Evolutionary conservation across 306 rosid species (phyloP).

Genomic region (Sesbania bispinosa): DNA sequence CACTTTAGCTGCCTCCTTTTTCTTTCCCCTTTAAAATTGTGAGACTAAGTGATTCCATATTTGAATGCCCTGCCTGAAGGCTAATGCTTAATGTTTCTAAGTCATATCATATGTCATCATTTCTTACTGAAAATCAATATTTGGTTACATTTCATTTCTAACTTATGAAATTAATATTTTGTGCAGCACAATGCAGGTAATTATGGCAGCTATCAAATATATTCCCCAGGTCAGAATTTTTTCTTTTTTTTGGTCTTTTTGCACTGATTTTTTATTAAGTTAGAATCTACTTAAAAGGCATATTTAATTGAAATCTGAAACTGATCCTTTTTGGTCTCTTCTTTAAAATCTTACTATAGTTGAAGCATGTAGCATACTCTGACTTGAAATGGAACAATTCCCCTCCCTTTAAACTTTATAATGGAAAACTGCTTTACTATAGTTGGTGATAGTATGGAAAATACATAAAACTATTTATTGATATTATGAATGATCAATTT

Average conservation of each 20-base stretch:
- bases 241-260: not conserved
- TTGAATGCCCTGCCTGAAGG: not conserved
- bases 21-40: not conserved
- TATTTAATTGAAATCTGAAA: not conserved
- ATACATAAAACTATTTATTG: no score
- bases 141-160: conserved; percentile 1
- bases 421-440: no score
- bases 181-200: conserved; percentile 72
- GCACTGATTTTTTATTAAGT: not conserved
- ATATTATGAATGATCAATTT: no score
- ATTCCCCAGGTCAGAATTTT: conserved; percentile 65
- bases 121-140: not conserved
- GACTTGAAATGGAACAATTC: no score
- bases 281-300: not conserved
- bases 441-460: no score
- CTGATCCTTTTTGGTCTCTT: not conserved
- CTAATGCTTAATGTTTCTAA: not conserved
- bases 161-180: conserved; percentile 16
- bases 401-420: no score
- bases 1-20: not conserved
- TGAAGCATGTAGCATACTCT: not conserved
- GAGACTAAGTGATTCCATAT: not conserved
- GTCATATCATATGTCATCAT: not conserved
- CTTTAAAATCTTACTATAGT: not conserved
- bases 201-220: conserved; percentile 62